These are phyloP conservation scores for Penicillium atrosanguineum DNA, from an alignment of 495 filamentous ascomycete species.

Conservation along the genomic window DNA sequence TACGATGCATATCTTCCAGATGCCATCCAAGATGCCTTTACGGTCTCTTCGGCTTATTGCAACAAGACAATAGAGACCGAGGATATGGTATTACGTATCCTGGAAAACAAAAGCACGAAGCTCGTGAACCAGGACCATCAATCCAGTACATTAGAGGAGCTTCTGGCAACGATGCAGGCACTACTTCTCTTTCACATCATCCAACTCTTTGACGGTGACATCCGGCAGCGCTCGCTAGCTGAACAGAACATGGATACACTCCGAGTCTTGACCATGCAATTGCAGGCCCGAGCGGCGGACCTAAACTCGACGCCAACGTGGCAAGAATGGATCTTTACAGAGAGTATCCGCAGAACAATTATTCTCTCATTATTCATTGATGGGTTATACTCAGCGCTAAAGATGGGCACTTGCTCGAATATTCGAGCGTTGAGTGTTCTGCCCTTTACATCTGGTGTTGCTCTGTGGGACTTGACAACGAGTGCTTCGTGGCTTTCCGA, in stretches of 20 bases:
- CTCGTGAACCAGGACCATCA: constrained; percentile 2
- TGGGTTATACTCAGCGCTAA: constrained; percentile 4
- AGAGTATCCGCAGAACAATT: constrained; percentile 10
- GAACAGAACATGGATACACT: constrained; percentile 9
- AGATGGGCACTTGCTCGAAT: constrained; percentile 3
- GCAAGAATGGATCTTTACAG: constrained; percentile 10
- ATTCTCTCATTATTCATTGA: constrained; percentile 6
- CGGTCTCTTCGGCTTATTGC: constrained; percentile 9
- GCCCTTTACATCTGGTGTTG: constrained; percentile 1
- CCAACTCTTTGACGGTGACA: constrained; percentile 53
- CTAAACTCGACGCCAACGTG: background rate
- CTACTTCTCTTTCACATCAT: constrained; percentile 51
- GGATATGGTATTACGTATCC: constrained; percentile 8
- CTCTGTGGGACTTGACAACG: constrained; percentile 2
- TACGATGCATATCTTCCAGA: constrained; percentile 10
- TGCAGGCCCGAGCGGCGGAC: constrained; percentile 4
- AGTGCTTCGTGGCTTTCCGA: constrained; percentile 6
- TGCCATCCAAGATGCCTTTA: constrained; percentile 16
- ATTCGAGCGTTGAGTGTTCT: constrained; percentile 6
- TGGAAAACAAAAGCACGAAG: constrained; percentile 3
- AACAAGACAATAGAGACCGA: constrained; percentile 10
- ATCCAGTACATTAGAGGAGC: constrained; percentile 10
- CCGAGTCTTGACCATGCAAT: background rate
- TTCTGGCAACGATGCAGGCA: constrained; percentile 45
- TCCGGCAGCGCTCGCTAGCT: constrained; percentile 37